Percentiles rank a stretch among this genome's conserved stretches.
These are phyloP conservation scores for Calonectria naviculata DNA, from an alignment of 2,329 filamentous ascomycete genomes.

Conservation along the genomic window DNA sequence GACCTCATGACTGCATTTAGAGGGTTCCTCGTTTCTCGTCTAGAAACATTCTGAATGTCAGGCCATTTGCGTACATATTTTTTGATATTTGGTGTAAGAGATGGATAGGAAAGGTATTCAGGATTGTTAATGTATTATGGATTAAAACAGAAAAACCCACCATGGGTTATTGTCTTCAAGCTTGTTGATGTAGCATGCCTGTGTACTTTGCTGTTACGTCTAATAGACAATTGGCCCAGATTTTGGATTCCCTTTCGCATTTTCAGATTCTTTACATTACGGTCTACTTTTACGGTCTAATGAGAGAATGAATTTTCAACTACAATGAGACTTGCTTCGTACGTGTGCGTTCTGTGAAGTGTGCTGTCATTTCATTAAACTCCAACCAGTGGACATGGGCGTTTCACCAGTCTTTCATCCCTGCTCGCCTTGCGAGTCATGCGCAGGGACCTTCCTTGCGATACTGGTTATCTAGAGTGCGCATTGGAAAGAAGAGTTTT, in stretches of 20 bases:
- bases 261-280: neutral
- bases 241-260: neutral
- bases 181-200: conserved; percentile 39
- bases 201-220: conserved; percentile 40
- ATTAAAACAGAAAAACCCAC: conserved; percentile 41
- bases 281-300: conserved; percentile 9
- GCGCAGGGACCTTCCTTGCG: neutral
- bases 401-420: conserved; percentile 1
- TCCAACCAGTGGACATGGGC: neutral
- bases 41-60: conserved; percentile 38
- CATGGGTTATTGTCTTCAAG: conserved; percentile 42
- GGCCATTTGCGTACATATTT: conserved; percentile 44
- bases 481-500: neutral
- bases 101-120: conserved; percentile 38
- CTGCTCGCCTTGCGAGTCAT: neutral
- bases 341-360: neutral
- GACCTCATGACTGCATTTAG: conserved; percentile 45
- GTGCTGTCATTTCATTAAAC: neutral
- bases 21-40: conserved; percentile 41
- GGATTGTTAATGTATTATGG: conserved; percentile 45
- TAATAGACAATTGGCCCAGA: conserved; percentile 43
- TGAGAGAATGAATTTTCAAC: conserved; percentile 21
- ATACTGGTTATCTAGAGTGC: neutral
- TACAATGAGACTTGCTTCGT: neutral
- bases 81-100: conserved; percentile 41